Percentiles rank a stretch among this genome's conserved stretches.
phyloP scores from a whole-genome alignment of 192 early-diverging fungal species.

The Glomus cerebriforme region DNA sequence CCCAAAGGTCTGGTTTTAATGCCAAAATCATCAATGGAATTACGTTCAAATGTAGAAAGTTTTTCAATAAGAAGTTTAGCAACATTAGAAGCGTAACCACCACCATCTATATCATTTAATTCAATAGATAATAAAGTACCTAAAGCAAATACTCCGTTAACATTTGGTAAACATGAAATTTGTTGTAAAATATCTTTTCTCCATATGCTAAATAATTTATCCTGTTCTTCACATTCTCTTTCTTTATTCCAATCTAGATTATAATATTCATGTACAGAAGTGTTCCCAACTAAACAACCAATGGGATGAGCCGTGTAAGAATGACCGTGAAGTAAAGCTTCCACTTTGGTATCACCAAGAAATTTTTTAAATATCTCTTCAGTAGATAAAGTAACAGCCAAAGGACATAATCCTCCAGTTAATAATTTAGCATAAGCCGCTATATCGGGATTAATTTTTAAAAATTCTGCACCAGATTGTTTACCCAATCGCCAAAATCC shows the following conservation, averaged over 20 bases:
- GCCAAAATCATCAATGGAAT: conserved; percentile 33
- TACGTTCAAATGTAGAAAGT: conserved; percentile 35
- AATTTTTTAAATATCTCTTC: conserved; percentile 70
- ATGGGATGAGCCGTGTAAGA: conserved; percentile 84
- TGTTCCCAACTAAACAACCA: conserved; percentile 71
- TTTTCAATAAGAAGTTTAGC: conserved; percentile 40
- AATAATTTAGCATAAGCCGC: conserved; percentile 75
- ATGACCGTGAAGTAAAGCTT: conserved; percentile 80
- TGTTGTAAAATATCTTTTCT: conserved; percentile 41
- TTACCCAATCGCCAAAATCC: conserved; percentile 71
- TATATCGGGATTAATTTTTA: conserved; percentile 65
- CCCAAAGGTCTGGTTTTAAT: conserved; percentile 73
- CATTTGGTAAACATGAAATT: conserved; percentile 57
- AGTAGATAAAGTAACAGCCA: conserved; percentile 68
- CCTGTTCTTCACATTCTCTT: conserved; percentile 35
- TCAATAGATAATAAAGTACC: conserved; percentile 73
- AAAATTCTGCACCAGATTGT: conserved; percentile 47
- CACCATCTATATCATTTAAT: conserved; percentile 45
- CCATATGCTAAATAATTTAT: conserved; percentile 57
- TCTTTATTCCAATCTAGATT: conserved; percentile 36
- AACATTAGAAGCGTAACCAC: conserved; percentile 54
- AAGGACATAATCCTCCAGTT: conserved; percentile 74
- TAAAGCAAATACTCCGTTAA: conserved; percentile 66
- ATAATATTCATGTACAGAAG: conserved; percentile 54
- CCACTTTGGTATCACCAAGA: conserved; percentile 59